phyloP scores from a whole-genome alignment of 73 alveolate genomes.

The Paramecium pentaurelia region DNA sequence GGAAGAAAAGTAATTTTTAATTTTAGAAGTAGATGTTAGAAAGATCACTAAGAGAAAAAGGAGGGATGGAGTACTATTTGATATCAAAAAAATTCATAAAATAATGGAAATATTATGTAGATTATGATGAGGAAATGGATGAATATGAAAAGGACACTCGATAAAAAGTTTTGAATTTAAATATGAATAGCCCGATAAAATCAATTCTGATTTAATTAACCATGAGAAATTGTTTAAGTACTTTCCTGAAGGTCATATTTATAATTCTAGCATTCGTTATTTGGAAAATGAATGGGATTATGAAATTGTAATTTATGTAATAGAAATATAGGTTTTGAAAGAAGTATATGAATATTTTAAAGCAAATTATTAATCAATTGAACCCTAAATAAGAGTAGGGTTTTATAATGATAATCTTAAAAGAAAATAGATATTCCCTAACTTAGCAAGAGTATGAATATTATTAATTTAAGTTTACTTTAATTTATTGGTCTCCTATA shows the following conservation, averaged over 20 bases:
- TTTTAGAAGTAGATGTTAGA: not conserved
- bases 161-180: not conserved
- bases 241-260: not conserved
- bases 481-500: not conserved
- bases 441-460: not conserved
- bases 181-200: not conserved
- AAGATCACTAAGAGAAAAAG: not conserved
- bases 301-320: not conserved
- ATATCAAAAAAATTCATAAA: conserved; percentile 2
- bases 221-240: not conserved
- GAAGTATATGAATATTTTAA: not conserved
- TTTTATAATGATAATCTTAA: not conserved
- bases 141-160: not conserved
- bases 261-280: not conserved
- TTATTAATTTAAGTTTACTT: not conserved
- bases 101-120: conserved; percentile 3
- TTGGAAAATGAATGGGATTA: conserved; percentile 28
- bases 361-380: not conserved
- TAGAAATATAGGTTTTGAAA: not conserved
- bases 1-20: not conserved
- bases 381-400: not conserved
- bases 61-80: not conserved
- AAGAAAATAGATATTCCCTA: not conserved
- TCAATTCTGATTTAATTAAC: not conserved
- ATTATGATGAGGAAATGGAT: conserved; percentile 20